Percentiles rank a stretch among this genome's conserved stretches.
Evolutionary conservation across 2,329 filamentous ascomycete species (phyloP).

Genomic region (Verticillium alfalfae): DNA sequence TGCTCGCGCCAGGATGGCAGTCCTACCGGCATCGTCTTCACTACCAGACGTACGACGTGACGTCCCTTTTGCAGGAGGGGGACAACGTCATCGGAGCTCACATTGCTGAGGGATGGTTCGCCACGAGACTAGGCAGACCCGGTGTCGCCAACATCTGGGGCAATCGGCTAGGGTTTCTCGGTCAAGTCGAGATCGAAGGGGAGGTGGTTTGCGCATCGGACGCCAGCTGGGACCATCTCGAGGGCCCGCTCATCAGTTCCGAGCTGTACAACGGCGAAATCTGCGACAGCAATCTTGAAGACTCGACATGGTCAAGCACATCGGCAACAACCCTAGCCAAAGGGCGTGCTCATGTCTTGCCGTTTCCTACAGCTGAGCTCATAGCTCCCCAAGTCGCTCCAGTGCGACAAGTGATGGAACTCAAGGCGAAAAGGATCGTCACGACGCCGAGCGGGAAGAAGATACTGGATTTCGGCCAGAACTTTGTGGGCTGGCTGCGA

Average conservation of each 20-base stretch:
- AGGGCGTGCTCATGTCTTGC: conserved; percentile 6
- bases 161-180: neutral
- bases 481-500: conserved; percentile 41
- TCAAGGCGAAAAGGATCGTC: conserved; percentile 12
- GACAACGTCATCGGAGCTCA: conserved; percentile 36
- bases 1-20: conserved; percentile 46
- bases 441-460: conserved; percentile 33
- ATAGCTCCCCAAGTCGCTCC: conserved; percentile 23
- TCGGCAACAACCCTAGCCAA: neutral
- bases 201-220: conserved; percentile 20
- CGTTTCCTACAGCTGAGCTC: conserved; percentile 14
- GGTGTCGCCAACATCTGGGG: conserved; percentile 2
- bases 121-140: conserved; percentile 26
- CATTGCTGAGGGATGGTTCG: conserved; percentile 49
- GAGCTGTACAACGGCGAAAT: conserved; percentile 49
- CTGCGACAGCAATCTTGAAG: conserved; percentile 31
- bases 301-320: conserved; percentile 4
- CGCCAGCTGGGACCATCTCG: conserved; percentile 25
- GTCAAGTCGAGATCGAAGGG: conserved; percentile 2
- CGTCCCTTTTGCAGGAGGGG: conserved; percentile 23
- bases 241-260: conserved; percentile 24
- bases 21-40: conserved; percentile 41
- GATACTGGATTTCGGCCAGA: conserved; percentile 53
- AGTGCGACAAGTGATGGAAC: conserved; percentile 17
- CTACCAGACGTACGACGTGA: conserved; percentile 49